Evolutionary conservation across 2,329 filamentous ascomycete genomes (phyloP).

Genomic region (Fusarium hainanense): DNA sequence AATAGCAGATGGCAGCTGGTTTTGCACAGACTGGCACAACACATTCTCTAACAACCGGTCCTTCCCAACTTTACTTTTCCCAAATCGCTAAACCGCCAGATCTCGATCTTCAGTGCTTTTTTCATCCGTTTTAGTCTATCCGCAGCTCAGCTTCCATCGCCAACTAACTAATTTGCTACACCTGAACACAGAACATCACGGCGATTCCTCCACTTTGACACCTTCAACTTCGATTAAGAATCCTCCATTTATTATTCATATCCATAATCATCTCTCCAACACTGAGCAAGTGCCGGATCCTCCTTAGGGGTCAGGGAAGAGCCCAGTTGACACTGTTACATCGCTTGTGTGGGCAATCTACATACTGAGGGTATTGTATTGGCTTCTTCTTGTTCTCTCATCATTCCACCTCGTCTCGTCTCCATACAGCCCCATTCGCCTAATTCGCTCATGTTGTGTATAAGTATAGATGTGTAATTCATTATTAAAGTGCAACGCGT

Average conservation of each 20-base stretch:
- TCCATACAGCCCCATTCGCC: slow-evolving; percentile 36
- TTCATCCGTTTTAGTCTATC: slow-evolving; percentile 11
- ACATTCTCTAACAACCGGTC: slow-evolving; percentile 15
- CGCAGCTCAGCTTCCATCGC: neutral
- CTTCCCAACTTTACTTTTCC: slow-evolving; percentile 4
- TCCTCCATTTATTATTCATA: slow-evolving; percentile 12
- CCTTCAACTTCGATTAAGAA: neutral
- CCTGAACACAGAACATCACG: slow-evolving; percentile 20
- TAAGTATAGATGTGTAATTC: slow-evolving; percentile 5
- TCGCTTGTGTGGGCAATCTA: slow-evolving; percentile 32
- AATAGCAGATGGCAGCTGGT: slow-evolving; percentile 25
- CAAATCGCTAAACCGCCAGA: slow-evolving; percentile 1
- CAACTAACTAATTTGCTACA: slow-evolving; percentile 4
- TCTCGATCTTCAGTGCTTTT: slow-evolving; percentile 21
- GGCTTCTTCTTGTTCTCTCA: slow-evolving; percentile 10
- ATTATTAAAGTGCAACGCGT: slow-evolving; percentile 27
- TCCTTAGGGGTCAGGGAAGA: slow-evolving; percentile 29
- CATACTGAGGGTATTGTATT: neutral
- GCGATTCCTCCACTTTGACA: slow-evolving; percentile 8
- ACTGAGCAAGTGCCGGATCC: slow-evolving; percentile 39
- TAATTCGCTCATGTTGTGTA: slow-evolving; percentile 31
- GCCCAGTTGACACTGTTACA: slow-evolving; percentile 40
- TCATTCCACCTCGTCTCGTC: slow-evolving; percentile 38
- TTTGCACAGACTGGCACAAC: slow-evolving; percentile 8
- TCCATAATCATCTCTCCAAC: slow-evolving; percentile 8